Base-by-base conservation (phyloP, 2,329 filamentous ascomycete species). In the Fusarium sp. region DNA sequence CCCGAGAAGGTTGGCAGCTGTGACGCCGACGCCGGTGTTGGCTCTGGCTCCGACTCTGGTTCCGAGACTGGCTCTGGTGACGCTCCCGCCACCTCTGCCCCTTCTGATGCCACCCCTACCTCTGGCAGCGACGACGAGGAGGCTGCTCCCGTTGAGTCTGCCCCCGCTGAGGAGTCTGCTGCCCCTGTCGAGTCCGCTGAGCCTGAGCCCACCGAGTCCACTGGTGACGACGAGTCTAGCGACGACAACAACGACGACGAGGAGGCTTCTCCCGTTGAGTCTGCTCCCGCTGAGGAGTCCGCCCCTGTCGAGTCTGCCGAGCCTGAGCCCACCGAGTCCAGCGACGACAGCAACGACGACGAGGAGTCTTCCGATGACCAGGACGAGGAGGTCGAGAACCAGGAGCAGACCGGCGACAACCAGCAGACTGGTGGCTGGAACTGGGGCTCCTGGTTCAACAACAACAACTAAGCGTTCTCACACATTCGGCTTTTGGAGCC, bases 1-100 rank as follows among this genome's bases (percentile, higher is more conserved):
- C 77, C 77, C 25, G 58, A 72, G 35, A 64, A 79, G 66, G 69
- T 78, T 25, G 77, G 77, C 23, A 66, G 73, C 10, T 78, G 77
- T 32, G 70, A 70, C 14, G 66, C 62, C 27, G 54, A 32, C 13
- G 52, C 63, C 30, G 68, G 50, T 13, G 52, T 65, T 9, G 66
- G 50, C 3, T 27, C 74, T 18, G 32, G 52, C 2, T 57, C 73
- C 14, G 68, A 43, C 11, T 56, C 67, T 6, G 66, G 56, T 6
- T 25, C 74, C n/a, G 34, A 50, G 3, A 50, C 73, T 14, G 64
- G 61, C 7, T 37, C 74, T 5, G 64, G 59, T 11, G 59, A 43
- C 4, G 56, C 75, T 41, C 56, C 69, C 9, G 66, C 74, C 23
- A 43, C 74, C 25, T 52, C 43, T 20, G 65, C 34, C 18, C 43